Percentiles rank a stretch among this genome's conserved stretches.
phyloP scores from a whole-genome alignment of 768 basidiomycete genomes.

The Termitomyces sp. region DNA sequence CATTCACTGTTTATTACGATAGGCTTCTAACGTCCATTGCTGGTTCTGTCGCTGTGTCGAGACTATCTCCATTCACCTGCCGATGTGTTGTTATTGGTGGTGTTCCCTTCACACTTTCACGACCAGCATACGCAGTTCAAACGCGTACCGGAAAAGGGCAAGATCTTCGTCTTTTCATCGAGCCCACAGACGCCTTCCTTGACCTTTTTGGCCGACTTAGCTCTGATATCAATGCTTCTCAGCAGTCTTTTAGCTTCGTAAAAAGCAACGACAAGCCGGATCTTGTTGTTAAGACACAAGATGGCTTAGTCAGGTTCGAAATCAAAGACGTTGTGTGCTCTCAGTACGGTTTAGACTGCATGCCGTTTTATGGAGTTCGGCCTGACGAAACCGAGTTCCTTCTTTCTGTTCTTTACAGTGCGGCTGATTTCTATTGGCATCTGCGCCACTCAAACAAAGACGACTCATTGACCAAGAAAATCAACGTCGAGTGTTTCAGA shows the following conservation, averaged over 20 bases:
- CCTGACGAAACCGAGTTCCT: neutral
- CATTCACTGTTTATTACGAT: neutral
- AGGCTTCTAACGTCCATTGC: neutral
- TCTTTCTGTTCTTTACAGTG: neutral
- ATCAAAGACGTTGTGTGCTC: neutral
- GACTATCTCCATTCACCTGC: neutral
- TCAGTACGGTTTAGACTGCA: neutral
- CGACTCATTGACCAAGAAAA: neutral
- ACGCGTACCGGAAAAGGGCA: neutral
- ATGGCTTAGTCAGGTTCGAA: neutral
- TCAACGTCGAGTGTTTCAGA: neutral
- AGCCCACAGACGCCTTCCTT: neutral
- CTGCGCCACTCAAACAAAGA: neutral
- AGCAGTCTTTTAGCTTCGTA: neutral
- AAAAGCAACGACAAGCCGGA: neutral
- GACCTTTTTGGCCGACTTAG: neutral
- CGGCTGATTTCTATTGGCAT: slow-evolving; percentile 2
- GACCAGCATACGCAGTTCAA: neutral
- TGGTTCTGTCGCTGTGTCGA: neutral
- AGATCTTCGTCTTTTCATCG: neutral
- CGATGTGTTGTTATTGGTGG: neutral
- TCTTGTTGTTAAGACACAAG: neutral
- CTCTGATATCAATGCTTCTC: neutral
- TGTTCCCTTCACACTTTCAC: neutral
- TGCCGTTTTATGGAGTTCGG: neutral